phyloP scores from a whole-genome alignment of 345 rosid genomes.

The Syzygium aromaticum region DNA sequence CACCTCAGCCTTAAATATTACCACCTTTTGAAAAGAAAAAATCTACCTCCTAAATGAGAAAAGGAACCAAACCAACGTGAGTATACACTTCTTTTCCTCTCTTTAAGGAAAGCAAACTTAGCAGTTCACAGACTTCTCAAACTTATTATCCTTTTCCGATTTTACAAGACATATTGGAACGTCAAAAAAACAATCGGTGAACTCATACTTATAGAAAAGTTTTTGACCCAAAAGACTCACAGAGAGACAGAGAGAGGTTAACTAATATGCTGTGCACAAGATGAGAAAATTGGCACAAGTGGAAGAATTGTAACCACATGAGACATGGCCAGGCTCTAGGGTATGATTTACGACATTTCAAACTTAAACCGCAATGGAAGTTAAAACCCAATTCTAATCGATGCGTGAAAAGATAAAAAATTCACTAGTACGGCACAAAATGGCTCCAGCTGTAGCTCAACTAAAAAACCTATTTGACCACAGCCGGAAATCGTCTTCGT shows the following conservation, averaged over 20 bases:
- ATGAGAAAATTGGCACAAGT: background rate
- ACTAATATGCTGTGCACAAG: background rate
- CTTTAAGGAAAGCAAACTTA: background rate
- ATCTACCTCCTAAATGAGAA: background rate
- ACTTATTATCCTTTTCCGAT: background rate
- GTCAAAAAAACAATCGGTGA: background rate
- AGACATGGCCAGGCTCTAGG: background rate
- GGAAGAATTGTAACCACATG: background rate
- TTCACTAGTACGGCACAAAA: background rate
- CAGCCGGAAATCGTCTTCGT: background rate
- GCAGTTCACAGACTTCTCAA: background rate
- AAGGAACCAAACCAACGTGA: background rate
- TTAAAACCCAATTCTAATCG: background rate
- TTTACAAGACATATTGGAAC: background rate
- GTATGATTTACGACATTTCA: background rate
- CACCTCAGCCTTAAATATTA: background rate
- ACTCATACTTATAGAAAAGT: background rate
- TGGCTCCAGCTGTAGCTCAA: background rate
- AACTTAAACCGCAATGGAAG: background rate
- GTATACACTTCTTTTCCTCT: background rate
- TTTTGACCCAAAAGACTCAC: background rate
- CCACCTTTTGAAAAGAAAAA: background rate
- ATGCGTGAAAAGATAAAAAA: background rate
- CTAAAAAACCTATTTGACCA: background rate
- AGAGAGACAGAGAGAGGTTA: background rate